Conservation (phyloP, 2,329 filamentous ascomycete genomes). For the Stylonectria norvegica region DNA sequence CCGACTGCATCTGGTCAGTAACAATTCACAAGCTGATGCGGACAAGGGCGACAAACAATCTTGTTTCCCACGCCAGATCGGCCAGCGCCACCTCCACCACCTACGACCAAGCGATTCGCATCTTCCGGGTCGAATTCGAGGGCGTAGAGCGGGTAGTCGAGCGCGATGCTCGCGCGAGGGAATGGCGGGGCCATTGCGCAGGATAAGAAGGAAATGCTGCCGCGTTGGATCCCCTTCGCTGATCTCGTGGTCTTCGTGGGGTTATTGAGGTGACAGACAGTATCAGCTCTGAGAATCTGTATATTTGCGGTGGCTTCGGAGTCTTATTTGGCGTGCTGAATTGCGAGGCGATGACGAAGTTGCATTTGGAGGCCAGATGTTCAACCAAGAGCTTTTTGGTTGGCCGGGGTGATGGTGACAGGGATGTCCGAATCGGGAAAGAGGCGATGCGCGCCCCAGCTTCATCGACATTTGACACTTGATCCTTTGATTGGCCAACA, state of each 20-base stretch:
- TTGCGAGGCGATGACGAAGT: constrained; percentile 11
- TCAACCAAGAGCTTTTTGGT: constrained; percentile 19
- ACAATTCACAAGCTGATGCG: background rate
- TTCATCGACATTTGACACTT: constrained; percentile 9
- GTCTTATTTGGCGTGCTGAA: too few species aligned
- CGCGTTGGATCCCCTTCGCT: too few species aligned
- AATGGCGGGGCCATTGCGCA: constrained; percentile 42
- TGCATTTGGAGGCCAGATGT: constrained; percentile 26
- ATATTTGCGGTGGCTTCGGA: too few species aligned
- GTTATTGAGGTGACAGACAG: background rate
- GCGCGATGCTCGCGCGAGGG: constrained; percentile 57
- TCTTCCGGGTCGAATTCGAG: constrained; percentile 85
- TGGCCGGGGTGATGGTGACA: constrained; percentile 13
- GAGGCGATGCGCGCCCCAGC: constrained; percentile 8
- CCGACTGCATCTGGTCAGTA: constrained; percentile 48
- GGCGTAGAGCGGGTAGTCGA: constrained; percentile 81
- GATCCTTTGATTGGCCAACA: too few species aligned
- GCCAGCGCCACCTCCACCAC: constrained; percentile 81
- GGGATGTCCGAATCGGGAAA: constrained; percentile 8
- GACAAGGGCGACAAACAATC: constrained; percentile 61
- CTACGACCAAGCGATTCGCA: constrained; percentile 72
- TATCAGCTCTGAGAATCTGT: too few species aligned
- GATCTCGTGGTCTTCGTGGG: too few species aligned
- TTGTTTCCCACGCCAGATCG: constrained; percentile 82
- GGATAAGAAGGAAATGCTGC: too few species aligned